Conservation (phyloP, 441 rosid genomes). For the Erodium trifolium region DNA sequence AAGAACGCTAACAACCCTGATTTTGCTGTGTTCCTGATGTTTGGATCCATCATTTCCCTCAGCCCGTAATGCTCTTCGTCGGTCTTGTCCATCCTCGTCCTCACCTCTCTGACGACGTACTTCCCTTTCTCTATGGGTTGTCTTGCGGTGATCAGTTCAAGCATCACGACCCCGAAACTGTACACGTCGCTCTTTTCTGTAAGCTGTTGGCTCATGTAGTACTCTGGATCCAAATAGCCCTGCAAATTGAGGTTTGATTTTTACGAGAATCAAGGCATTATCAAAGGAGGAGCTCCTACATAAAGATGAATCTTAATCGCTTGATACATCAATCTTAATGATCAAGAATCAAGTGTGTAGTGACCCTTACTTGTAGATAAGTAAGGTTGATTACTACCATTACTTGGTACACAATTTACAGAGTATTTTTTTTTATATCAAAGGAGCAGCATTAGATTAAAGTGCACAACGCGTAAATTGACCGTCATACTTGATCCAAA, state of each 20-base stretch:
- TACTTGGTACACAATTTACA: too few relatives aligned
- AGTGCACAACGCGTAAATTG: too few relatives aligned
- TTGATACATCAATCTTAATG: too few relatives aligned
- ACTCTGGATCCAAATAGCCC: slow-evolving; percentile 98
- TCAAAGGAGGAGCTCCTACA: too few relatives aligned
- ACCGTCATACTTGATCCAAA: too few relatives aligned
- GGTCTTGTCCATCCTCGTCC: slow-evolving; percentile 36
- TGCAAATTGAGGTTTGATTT: slow-evolving; percentile 21
- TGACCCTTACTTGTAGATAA: too few relatives aligned
- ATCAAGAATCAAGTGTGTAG: too few relatives aligned
- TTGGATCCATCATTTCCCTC: slow-evolving; percentile 60
- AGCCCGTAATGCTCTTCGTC: slow-evolving; percentile 67
- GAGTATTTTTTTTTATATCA: too few relatives aligned
- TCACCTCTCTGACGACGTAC: slow-evolving; percentile 72
- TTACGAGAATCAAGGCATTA: background rate
- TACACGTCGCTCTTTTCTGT: slow-evolving; percentile 98
- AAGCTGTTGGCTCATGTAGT: slow-evolving; percentile 87
- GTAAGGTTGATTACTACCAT: too few relatives aligned
- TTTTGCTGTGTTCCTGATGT: slow-evolving; percentile 35
- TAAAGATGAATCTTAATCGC: too few relatives aligned
- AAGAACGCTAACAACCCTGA: slow-evolving; percentile 53
- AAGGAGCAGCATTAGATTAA: too few relatives aligned
- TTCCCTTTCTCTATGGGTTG: slow-evolving; percentile 90
- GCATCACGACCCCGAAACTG: slow-evolving; percentile 89
- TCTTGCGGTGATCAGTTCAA: slow-evolving; percentile 69